Evolutionary conservation across 1,284 basidiomycete genomes (phyloP), one percentile per base, ranked within the genome.

Genomic region (Kalmanozyma brasiliensis): DNA sequence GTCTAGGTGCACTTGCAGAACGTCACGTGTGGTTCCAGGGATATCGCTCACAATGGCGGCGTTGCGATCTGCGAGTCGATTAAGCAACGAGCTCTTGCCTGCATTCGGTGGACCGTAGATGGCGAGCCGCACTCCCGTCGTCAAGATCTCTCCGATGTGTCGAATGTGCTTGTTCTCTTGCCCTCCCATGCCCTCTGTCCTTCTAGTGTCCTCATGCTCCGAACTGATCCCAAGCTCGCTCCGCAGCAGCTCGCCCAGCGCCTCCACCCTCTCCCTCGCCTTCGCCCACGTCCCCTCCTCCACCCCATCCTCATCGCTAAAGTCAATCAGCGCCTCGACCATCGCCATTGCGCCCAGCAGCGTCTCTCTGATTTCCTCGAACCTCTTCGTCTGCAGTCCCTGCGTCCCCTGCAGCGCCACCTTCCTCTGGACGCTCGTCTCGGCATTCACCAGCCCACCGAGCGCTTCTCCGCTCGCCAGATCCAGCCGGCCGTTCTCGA

Each of bases 31-130:
- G 0, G 93, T 95, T 0, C 93, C 93, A 0, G 93, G 90, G 14
- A 91, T 85, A 8, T 89, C 85, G 1, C 92, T 93, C 10, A 94
- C 91, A 51, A 95, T 94, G 0, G 93, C 91, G 0, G 91, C 92
- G 64, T 92, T 91, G 19, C 92, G 86, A 73, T 90, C 89, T 8
- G 90, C 90, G 9, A 94, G 83, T 78, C 89, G 90, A 76, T 94
- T 94, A 32, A 93, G 85, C 19, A 94, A 82, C 65, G 88, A 91
- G 73, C 90, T 92, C 83, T 94, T 94, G 33, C 92, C 92, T 1
- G 90, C 92, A 75, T 95, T 95, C 0, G 93, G 91, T 17, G 92
- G 91, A 0, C 92, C 92, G 77, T 93, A 93, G 41, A 95, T 92
- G 7, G 90, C 89, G 7, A 94, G 84, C 32, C 87, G 87, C 35